Percentiles rank a stretch among this genome's conserved stretches.
phyloP scores from a whole-genome alignment of 768 basidiomycete genomes.

The Cantharellus anzutake region DNA sequence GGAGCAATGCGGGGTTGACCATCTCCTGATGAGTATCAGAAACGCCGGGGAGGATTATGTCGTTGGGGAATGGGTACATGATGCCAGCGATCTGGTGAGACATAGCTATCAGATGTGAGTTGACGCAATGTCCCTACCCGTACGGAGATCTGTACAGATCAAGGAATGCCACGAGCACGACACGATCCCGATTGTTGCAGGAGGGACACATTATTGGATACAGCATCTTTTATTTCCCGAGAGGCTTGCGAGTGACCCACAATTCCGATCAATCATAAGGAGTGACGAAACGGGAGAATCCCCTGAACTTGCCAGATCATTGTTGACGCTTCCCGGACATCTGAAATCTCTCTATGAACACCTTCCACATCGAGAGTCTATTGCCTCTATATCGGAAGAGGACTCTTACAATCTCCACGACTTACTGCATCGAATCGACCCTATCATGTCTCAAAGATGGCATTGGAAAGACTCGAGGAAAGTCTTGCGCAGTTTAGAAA shows the following conservation, averaged over 20 bases:
- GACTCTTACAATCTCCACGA: constrained; percentile 43
- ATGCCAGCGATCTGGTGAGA: constrained; percentile 32
- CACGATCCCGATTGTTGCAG: constrained; percentile 74
- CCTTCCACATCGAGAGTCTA: constrained; percentile 41
- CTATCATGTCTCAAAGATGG: constrained; percentile 60
- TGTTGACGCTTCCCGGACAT: constrained; percentile 1
- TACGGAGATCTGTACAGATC: constrained; percentile 5
- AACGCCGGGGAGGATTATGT: constrained; percentile 73
- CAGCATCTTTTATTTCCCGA: constrained; percentile 88
- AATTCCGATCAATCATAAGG: neutral
- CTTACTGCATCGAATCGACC: constrained; percentile 53
- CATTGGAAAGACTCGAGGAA: constrained; percentile 94
- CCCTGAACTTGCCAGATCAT: neutral
- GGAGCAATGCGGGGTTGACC: constrained; percentile 67
- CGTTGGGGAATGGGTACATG: constrained; percentile 73
- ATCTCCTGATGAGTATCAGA: constrained; percentile 80
- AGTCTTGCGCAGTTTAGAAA: constrained; percentile 56
- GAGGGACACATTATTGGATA: constrained; percentile 94
- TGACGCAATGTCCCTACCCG: constrained; percentile 15
- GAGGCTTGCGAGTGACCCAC: constrained; percentile 25
- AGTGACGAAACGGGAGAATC: neutral
- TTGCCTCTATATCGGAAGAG: constrained; percentile 34
- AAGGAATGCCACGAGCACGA: constrained; percentile 7
- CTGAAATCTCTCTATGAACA: constrained; percentile 25
- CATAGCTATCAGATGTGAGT: constrained; percentile 25